These are phyloP conservation scores for Apiospora hydei DNA, from an alignment of 2,329 filamentous ascomycete genomes.

Conservation along the genomic window DNA sequence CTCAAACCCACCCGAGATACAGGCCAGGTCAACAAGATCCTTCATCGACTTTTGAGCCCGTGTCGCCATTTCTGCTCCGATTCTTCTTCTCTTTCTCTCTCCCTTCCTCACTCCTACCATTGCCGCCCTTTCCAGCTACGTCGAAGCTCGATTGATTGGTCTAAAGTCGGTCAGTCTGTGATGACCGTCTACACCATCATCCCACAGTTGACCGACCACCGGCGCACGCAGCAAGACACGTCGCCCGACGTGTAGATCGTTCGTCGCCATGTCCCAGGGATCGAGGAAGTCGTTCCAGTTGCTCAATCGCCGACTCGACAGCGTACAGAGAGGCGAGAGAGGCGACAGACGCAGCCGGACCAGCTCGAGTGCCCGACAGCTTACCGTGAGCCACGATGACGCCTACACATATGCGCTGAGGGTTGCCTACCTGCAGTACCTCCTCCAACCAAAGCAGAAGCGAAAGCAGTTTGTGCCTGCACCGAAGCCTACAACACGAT, in stretches of 20 bases:
- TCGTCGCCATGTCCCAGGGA: conserved; percentile 56
- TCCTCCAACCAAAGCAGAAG: conserved; percentile 89
- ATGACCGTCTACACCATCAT: conserved; percentile 6
- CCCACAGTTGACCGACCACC: conserved; percentile 24
- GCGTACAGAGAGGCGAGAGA: conserved; percentile 50
- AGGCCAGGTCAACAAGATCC: not conserved
- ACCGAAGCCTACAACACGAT: conserved; percentile 65
- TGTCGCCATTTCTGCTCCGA: not conserved
- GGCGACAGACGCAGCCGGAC: conserved; percentile 49
- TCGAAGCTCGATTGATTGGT: not conserved
- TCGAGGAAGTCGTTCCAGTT: conserved; percentile 55
- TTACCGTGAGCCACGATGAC: conserved; percentile 72
- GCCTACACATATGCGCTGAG: conserved; percentile 92
- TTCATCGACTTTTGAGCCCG: not conserved
- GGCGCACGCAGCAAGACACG: conserved; percentile 1
- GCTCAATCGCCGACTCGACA: conserved; percentile 52
- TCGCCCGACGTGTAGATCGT: not conserved
- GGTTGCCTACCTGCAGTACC: conserved; percentile 89
- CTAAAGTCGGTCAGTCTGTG: not conserved
- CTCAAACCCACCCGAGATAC: conserved; percentile 1
- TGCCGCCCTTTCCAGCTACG: not conserved
- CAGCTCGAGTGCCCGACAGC: conserved; percentile 54
- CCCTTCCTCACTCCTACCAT: not conserved
- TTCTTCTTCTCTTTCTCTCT: not conserved
- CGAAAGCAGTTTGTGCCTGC: conserved; percentile 83